A percentile compares a stretch with the other conserved stretches of the same genome.
Evolutionary conservation across 2,329 filamentous ascomycete genomes (phyloP).

Genomic region (Beauveria varroae): DNA sequence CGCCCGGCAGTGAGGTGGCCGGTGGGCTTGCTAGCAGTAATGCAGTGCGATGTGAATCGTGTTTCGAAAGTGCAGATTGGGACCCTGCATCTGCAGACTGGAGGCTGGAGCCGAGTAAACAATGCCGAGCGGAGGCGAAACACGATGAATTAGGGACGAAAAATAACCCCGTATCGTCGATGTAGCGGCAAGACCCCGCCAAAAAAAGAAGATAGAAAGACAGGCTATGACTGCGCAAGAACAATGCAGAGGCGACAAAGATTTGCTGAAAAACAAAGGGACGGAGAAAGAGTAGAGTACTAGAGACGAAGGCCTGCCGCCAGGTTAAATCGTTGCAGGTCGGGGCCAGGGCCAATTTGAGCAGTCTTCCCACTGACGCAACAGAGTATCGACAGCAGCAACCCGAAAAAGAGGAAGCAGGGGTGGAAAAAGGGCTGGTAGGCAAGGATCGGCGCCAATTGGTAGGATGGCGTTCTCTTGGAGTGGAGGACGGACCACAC

Average conservation of each 20-base stretch:
- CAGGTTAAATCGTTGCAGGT: background rate
- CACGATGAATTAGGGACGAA: background rate
- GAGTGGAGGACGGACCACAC: conserved; percentile 2
- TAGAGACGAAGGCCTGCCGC: background rate
- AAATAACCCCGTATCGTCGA: background rate
- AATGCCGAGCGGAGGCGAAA: background rate
- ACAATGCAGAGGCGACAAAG: background rate
- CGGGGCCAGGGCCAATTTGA: conserved; percentile 2
- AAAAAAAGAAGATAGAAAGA: background rate
- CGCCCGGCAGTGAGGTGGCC: background rate
- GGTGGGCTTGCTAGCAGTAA: background rate
- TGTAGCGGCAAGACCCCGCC: background rate
- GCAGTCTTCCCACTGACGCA: background rate
- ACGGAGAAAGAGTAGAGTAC: background rate
- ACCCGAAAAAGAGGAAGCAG: background rate
- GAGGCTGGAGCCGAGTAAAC: background rate
- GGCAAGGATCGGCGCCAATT: conserved; percentile 6
- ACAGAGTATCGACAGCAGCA: conserved; percentile 1
- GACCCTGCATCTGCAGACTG: conserved; percentile 2
- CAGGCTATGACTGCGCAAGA: background rate
- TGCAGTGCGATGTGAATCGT: conserved; percentile 9
- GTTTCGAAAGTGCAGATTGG: conserved; percentile 5
- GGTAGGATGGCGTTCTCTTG: background rate
- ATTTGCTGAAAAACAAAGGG: background rate
- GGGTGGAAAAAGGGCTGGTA: background rate